Evolutionary conservation across 345 rosid species (phyloP).

Genomic region (Eucalyptus regnans): DNA sequence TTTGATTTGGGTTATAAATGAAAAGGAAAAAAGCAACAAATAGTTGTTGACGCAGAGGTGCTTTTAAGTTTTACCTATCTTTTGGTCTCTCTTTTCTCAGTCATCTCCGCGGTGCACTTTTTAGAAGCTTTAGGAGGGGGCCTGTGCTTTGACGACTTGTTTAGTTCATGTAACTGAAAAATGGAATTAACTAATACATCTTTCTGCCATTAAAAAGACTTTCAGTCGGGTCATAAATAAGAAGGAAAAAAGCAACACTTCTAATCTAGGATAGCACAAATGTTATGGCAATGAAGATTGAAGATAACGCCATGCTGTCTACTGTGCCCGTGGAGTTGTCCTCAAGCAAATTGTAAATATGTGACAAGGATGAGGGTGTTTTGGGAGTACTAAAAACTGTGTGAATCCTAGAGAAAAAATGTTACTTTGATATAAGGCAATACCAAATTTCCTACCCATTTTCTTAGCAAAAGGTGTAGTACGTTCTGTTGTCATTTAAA

Average conservation of each 20-base stretch:
- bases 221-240: not conserved
- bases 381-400: not conserved
- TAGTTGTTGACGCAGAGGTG: constrained; percentile 95
- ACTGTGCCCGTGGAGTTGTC: not conserved
- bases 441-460: not conserved
- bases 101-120: not conserved
- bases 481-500: not conserved
- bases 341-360: not conserved
- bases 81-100: not conserved
- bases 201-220: not conserved
- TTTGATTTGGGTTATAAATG: not conserved
- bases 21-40: not conserved
- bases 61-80: not conserved
- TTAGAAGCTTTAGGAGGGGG: not conserved
- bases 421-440: not conserved
- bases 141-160: not conserved
- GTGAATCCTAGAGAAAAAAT: not conserved
- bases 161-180: not conserved
- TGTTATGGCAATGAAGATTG: not conserved
- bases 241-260: not conserved
- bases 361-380: not conserved
- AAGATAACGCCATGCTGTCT: not conserved
- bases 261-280: not conserved
- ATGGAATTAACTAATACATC: not conserved
- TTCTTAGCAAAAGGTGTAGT: not conserved